phyloP scores from a whole-genome alignment of 148 eudicot species.

The Camellia japonica region DNA sequence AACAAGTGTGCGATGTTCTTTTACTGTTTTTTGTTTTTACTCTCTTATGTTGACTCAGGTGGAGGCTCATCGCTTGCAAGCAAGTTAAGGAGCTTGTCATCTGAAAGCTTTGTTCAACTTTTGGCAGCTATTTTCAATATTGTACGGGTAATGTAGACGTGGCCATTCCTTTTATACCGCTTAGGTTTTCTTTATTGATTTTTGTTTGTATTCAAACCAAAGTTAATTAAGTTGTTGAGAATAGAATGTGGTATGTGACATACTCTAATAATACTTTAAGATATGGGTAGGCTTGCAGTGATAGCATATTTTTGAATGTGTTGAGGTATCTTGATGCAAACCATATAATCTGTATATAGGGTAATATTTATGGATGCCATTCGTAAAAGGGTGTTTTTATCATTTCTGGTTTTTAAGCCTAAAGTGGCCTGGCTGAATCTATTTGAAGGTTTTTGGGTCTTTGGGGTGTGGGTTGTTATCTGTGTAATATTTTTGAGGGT shows the following conservation, averaged over 20 bases:
- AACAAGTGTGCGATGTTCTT: not conserved
- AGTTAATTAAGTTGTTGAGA: not conserved
- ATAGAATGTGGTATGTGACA: not conserved
- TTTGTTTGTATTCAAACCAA: not conserved
- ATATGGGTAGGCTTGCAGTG: not conserved
- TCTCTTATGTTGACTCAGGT: slow-evolving; percentile 47
- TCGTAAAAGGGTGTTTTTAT: no score
- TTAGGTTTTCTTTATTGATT: not conserved
- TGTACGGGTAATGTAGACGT: slow-evolving; percentile 26
- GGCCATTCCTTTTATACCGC: not conserved
- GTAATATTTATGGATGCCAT: no score
- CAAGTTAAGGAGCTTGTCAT: slow-evolving; percentile 78
- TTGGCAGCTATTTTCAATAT: slow-evolving; percentile 15
- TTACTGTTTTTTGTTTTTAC: slow-evolving; percentile 4
- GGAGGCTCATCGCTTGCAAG: slow-evolving; percentile 87
- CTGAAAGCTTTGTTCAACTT: slow-evolving; percentile 54
- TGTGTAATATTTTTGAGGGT: no score
- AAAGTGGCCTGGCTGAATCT: no score
- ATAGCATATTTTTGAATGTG: not conserved
- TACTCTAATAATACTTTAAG: not conserved
- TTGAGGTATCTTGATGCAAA: no score
- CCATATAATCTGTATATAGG: no score
- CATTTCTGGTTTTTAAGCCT: no score
- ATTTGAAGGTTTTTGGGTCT: no score
- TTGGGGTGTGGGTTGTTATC: no score